A percentile compares a stretch with the other conserved stretches of the same genome.
phyloP scores from a whole-genome alignment of 2,329 filamentous ascomycete species.

The Sporothrix humicola region DNA sequence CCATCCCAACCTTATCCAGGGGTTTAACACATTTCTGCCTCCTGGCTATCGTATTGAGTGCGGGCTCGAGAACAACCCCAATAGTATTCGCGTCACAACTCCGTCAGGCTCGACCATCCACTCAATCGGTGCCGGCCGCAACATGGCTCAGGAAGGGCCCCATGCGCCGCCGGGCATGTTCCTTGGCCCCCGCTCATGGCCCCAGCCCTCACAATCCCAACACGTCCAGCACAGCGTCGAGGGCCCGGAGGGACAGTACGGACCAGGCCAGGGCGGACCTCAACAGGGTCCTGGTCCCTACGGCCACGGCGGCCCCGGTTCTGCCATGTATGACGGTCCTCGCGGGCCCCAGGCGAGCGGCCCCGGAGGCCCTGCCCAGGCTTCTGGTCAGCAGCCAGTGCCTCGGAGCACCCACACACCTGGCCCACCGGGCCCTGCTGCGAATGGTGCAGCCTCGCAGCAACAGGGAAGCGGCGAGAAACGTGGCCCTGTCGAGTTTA shows the following conservation, averaged over 20 bases:
- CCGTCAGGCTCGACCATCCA: conserved; percentile 97
- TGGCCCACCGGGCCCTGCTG: conserved; percentile 54
- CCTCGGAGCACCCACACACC: conserved; percentile 62
- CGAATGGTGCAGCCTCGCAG: conserved; percentile 66
- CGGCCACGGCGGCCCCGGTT: conserved; percentile 34
- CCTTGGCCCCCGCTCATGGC: conserved; percentile 49
- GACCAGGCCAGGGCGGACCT: conserved; percentile 58
- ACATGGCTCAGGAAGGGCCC: conserved; percentile 53
- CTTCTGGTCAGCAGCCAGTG: conserved; percentile 49
- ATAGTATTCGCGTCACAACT: conserved; percentile 94
- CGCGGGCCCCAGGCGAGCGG: conserved; percentile 29
- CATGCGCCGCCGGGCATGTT: conserved; percentile 50
- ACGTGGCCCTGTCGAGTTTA: conserved; percentile 95
- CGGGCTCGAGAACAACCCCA: conserved; percentile 89
- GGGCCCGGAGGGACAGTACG: conserved; percentile 67
- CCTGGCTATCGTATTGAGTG: conserved; percentile 97
- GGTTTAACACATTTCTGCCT: conserved; percentile 97
- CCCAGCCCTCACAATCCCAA: conserved; percentile 63
- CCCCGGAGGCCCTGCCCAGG: conserved; percentile 27
- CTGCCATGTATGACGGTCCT: conserved; percentile 34
- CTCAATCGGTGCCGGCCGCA: conserved; percentile 69
- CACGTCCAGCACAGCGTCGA: conserved; percentile 64
- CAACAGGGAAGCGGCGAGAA: conserved; percentile 75
- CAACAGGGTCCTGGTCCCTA: conserved; percentile 45
- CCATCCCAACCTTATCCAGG: conserved; percentile 93